Base-by-base conservation (phyloP, 169 alveolate species). In the Babesia sp. region DNA sequence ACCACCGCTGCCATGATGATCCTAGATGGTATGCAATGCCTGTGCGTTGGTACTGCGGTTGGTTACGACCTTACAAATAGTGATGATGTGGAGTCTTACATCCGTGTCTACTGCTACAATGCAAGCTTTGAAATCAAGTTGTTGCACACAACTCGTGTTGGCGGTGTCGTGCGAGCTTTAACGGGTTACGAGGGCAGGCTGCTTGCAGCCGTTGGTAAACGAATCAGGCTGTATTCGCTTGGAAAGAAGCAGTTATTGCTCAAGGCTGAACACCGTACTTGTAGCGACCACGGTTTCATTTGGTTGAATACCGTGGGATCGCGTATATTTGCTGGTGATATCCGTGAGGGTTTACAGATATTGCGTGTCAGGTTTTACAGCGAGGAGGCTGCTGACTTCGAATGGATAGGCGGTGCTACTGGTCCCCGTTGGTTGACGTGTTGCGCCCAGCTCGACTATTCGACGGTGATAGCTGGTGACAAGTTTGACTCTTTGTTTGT, bases 211-310 rank as follows among this genome's bases (percentile, higher is more conserved):
- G 93, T 96, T 66, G 99, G 99, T 29, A 84, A 86, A 48, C 92
- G 91, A 48, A 79, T 97, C 57, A 92, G 99, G 71, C 90, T 97
- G 54, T 98, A 98, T 89, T 97, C 98, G 55, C 71, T 97, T 69
- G 99, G 99, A 0, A 95, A 95, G 91, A 95, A 96, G 81, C 96
- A 96, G 63, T 91, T 98, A 57, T 85, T 98, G 79, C 96, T 94
- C 80, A 98, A 98, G 74, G 96, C 97, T 33, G 99, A 97, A 81
- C 96, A 96, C 61, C 95, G 96, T 75, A 80, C 74, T 7, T 45
- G 80, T 48, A 71, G 82, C 16, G 74, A 64, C 54, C 46, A 59
- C 46, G 94, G 93, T 2, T 60, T 92, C 53, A 80, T 83, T 60
- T 91, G 94, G 93, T 57, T 94, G 20, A 85, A 88, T 34, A 93